Evolutionary conservation across 306 rosid genomes (phyloP).

Genomic region (Luffa acutangula): DNA sequence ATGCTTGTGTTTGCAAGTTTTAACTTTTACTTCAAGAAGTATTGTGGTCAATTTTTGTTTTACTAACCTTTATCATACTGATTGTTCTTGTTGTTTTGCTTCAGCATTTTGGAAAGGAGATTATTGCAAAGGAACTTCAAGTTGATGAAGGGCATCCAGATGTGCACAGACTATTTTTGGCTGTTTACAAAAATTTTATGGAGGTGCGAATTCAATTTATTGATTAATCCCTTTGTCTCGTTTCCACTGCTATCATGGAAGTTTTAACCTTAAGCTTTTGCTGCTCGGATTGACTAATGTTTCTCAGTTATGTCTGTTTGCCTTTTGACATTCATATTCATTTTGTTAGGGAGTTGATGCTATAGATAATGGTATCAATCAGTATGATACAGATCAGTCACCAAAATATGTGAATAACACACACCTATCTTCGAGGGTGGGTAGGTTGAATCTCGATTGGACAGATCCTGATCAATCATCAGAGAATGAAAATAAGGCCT

Average conservation of each 20-base stretch:
- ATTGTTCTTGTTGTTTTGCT: not conserved
- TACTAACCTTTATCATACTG: not conserved
- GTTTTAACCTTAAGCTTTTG: not conserved
- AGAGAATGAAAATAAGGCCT: slow-evolving; percentile 84
- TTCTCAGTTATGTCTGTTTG: not conserved
- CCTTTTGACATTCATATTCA: not conserved
- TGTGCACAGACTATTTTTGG: slow-evolving; percentile 66
- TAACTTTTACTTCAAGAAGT: not conserved
- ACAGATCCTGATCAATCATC: slow-evolving; percentile 79
- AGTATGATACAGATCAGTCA: slow-evolving; percentile 74
- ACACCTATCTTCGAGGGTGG: slow-evolving; percentile 87
- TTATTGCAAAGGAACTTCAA: slow-evolving; percentile 85
- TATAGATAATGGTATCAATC: slow-evolving; percentile 87
- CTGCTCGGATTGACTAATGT: not conserved
- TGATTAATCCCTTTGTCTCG: not conserved
- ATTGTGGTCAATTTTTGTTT: not conserved
- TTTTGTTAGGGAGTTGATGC: slow-evolving; percentile 84
- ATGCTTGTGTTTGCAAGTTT: not conserved
- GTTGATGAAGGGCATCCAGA: slow-evolving; percentile 67
- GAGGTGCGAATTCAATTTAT: slow-evolving; percentile 36
- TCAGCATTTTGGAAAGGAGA: slow-evolving; percentile 90
- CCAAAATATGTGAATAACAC: slow-evolving; percentile 92
- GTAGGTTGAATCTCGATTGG: slow-evolving; percentile 87
- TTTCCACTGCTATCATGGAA: not conserved
- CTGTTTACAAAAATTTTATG: slow-evolving; percentile 90